These are phyloP conservation scores for Tilletiaria anomala DNA, from an alignment of 1,284 basidiomycete species.

Conservation along the genomic window DNA sequence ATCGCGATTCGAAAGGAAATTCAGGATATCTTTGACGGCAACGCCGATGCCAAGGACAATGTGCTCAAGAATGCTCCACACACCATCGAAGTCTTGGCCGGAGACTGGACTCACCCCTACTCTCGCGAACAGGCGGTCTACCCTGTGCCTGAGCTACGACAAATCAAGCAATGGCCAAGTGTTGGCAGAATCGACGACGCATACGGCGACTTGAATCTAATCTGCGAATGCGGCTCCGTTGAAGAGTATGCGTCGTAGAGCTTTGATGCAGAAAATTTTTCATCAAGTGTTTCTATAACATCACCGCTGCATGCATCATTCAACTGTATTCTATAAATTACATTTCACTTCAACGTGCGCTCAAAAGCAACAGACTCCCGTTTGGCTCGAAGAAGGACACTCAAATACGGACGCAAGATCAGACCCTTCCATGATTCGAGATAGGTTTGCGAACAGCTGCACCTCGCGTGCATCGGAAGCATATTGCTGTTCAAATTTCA, in stretches of 20 bases:
- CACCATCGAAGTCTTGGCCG: conserved; percentile 57
- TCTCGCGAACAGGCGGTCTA: conserved; percentile 24
- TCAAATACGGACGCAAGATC: too few relatives aligned
- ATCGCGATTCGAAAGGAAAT: conserved; percentile 84
- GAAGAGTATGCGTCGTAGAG: conserved; percentile 12
- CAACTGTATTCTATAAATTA: too few relatives aligned
- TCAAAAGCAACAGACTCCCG: too few relatives aligned
- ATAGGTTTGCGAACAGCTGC: too few relatives aligned
- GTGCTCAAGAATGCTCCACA: conserved; percentile 88
- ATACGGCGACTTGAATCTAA: conserved; percentile 20
- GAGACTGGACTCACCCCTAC: conserved; percentile 59
- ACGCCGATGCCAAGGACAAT: conserved; percentile 51
- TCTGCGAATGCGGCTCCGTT: conserved; percentile 27
- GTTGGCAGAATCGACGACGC: conserved; percentile 30
- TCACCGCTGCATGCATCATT: too few relatives aligned
- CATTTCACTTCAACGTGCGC: too few relatives aligned
- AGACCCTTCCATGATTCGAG: too few relatives aligned
- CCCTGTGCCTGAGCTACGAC: conserved; percentile 18
- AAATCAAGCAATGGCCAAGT: conserved; percentile 37
- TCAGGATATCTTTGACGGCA: conserved; percentile 69
- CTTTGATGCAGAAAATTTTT: too few relatives aligned
- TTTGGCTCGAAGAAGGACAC: too few relatives aligned
- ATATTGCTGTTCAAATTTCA: too few relatives aligned
- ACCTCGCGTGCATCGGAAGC: too few relatives aligned
- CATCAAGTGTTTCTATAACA: too few relatives aligned